Evolutionary conservation across 306 rosid genomes (phyloP).

Genomic region (Quercus parvula): DNA sequence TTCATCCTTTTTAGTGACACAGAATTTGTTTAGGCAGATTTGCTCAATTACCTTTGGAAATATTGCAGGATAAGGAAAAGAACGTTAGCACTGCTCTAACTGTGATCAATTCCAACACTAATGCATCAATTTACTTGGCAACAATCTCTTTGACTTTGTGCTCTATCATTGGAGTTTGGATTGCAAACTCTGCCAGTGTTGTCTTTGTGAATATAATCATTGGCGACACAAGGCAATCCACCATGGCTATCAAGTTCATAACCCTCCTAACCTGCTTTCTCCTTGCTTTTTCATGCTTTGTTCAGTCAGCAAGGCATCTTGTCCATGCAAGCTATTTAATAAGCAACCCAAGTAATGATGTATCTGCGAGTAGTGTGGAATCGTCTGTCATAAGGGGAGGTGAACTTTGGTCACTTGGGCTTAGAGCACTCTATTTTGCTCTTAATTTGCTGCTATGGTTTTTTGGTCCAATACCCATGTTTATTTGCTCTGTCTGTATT

Average conservation of each 20-base stretch:
- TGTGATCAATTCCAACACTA: conserved; percentile 52
- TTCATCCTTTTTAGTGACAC: neutral
- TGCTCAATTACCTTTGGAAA: neutral
- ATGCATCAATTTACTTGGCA: conserved; percentile 57
- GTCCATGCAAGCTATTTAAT: conserved; percentile 73
- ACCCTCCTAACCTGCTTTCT: conserved; percentile 63
- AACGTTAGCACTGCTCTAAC: conserved; percentile 37
- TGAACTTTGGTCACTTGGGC: conserved; percentile 77
- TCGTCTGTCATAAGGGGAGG: conserved; percentile 69
- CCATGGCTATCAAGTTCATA: conserved; percentile 60
- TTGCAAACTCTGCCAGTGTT: conserved; percentile 37
- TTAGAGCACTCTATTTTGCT: conserved; percentile 73
- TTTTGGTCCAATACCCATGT: conserved; percentile 87
- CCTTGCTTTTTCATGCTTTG: conserved; percentile 61
- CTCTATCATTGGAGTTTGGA: conserved; percentile 78
- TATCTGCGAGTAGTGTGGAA: conserved; percentile 51
- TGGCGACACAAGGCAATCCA: conserved; percentile 46
- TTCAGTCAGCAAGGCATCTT: conserved; percentile 70
- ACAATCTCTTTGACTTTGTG: conserved; percentile 58
- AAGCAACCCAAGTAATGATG: conserved; percentile 46
- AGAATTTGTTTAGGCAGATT: neutral
- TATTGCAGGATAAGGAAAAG: conserved; percentile 42
- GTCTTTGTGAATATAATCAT: conserved; percentile 45
- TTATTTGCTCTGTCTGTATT: conserved; percentile 45
- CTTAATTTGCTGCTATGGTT: conserved; percentile 68